phyloP scores from a whole-genome alignment of 202 grass and related monocot genomes.

The Schoenoplectus tabernaemontani region DNA sequence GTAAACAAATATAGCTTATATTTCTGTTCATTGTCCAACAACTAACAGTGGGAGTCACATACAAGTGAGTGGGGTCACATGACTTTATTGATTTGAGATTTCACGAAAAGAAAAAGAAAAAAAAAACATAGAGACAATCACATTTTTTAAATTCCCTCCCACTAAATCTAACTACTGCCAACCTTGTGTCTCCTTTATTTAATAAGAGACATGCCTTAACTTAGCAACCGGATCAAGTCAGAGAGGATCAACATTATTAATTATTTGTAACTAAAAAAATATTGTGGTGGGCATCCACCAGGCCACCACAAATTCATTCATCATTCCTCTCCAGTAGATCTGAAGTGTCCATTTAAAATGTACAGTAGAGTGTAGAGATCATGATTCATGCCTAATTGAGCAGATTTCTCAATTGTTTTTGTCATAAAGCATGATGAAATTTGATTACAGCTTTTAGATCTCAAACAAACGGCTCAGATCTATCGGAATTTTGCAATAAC shows the following conservation, averaged over 20 bases:
- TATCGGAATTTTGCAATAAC: too few species aligned
- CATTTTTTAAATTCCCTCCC: too few species aligned
- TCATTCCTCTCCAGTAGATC: too few species aligned
- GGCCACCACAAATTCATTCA: neutral
- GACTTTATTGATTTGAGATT: too few species aligned
- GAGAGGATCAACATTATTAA: neutral
- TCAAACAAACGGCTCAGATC: neutral
- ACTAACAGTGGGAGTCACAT: too few species aligned
- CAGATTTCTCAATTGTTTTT: neutral
- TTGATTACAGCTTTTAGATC: neutral
- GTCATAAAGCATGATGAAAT: neutral
- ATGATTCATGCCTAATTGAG: too few species aligned
- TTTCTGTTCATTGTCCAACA: too few species aligned
- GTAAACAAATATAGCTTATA: too few species aligned
- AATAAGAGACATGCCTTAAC: neutral
- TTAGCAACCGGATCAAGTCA: slow-evolving; percentile 5
- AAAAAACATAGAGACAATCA: neutral
- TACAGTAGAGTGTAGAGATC: too few species aligned
- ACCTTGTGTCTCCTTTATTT: neutral
- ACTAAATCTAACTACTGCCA: neutral
- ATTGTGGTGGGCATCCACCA: neutral
- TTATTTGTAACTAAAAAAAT: neutral
- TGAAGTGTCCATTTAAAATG: too few species aligned
- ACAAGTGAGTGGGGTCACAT: too few species aligned
- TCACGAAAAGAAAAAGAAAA: neutral